Percentiles rank a stretch among this genome's conserved stretches.
phyloP scores from a whole-genome alignment of 2,329 filamentous ascomycete species.

The Botrytis tulipae region DNA sequence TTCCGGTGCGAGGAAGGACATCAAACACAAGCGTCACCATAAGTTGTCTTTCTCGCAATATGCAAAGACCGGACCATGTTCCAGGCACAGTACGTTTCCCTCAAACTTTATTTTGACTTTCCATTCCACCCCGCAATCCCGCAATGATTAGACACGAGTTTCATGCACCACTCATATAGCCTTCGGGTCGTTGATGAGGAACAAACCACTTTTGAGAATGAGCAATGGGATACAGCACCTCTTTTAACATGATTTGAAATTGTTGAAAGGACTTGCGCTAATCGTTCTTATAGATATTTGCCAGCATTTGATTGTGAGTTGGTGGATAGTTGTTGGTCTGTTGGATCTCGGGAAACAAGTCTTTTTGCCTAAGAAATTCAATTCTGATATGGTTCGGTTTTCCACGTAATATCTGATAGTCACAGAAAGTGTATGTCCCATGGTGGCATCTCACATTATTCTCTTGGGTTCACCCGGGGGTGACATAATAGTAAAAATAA shows the following conservation, averaged over 20 bases:
- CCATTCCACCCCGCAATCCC: constrained; percentile 49
- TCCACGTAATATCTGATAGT: not conserved
- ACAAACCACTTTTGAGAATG: constrained; percentile 36
- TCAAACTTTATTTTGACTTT: not conserved
- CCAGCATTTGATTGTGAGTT: not conserved
- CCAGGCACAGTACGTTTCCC: not conserved
- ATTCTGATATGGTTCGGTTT: not conserved
- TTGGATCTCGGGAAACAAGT: not conserved
- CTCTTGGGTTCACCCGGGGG: not conserved
- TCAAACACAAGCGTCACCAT: not conserved
- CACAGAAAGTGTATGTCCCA: not conserved
- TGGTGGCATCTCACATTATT: not conserved
- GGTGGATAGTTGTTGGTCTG: not conserved
- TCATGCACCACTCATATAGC: constrained; percentile 99
- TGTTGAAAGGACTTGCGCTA: not conserved
- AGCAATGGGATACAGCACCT: constrained; percentile 1
- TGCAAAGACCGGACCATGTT: not conserved
- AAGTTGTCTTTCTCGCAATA: not conserved
- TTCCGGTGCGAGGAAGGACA: not conserved
- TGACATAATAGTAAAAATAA: not conserved
- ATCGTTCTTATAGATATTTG: not conserved
- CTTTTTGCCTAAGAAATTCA: not conserved
- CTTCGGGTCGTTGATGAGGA: constrained; percentile 88
- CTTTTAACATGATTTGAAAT: not conserved
- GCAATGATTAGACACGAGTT: constrained; percentile 85